A percentile compares a stretch with the other conserved stretches of the same genome.
These are phyloP conservation scores for Naegleria gruberi DNA, from an alignment of 208 protist genomes.

Conservation along the genomic window DNA sequence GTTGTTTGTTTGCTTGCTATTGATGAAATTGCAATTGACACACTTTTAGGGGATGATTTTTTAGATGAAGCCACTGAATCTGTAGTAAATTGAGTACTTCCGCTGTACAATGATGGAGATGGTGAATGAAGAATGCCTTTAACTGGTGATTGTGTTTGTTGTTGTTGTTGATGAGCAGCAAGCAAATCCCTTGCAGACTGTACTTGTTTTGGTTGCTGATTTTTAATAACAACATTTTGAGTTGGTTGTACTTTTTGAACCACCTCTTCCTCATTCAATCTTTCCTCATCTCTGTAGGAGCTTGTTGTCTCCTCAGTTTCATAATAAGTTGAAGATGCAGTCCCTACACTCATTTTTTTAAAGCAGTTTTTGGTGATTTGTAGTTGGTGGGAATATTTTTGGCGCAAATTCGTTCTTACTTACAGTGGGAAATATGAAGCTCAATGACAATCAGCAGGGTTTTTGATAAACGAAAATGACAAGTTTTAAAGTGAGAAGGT, in stretches of 20 bases:
- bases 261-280: background rate
- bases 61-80: background rate
- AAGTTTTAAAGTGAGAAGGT: too few relatives aligned
- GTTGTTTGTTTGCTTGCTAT: background rate
- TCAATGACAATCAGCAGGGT: too few relatives aligned
- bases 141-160: background rate
- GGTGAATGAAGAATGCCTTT: background rate
- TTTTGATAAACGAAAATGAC: too few relatives aligned
- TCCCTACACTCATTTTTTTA: background rate
- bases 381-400: background rate
- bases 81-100: background rate
- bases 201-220: background rate
- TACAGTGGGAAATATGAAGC: too few relatives aligned
- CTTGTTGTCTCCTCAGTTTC: background rate
- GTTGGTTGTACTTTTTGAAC: background rate
- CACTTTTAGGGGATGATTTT: background rate
- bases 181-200: too few relatives aligned
- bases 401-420: too few relatives aligned
- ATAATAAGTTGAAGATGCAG: background rate
- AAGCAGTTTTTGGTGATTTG: too few relatives aligned
- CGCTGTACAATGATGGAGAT: background rate
- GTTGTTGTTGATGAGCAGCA: too few relatives aligned
- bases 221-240: background rate
- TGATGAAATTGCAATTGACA: background rate
- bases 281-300: background rate